Evolutionary conservation across 2,329 filamentous ascomycete genomes (phyloP), one percentile per base, ranked within the genome.

Genomic region (Trichothecium roseum): DNA sequence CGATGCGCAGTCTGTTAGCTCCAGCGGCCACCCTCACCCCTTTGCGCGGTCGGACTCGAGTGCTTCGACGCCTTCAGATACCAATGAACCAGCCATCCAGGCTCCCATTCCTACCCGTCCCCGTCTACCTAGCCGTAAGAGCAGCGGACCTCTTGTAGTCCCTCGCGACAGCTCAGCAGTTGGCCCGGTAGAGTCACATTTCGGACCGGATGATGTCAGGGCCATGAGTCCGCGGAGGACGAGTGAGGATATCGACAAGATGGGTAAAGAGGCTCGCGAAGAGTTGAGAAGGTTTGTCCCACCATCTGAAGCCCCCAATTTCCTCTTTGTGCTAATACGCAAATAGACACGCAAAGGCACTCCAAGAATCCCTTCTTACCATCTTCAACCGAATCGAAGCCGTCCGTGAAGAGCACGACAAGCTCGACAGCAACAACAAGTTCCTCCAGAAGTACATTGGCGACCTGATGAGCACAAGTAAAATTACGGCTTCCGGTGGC

Each of bases 401-500:
- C 20, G 88, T 96, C 44, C 85, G 87, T 58, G 81, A 84, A 48
- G 89, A 96, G 54, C 88, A 98, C 54, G 86, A 95, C 63, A 95
- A 94, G 61, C 77, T 98, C 37, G 88, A 96, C 59, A 91, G 74
- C 57, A 88, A 95, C 58, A 98, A 98, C 69, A 89, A 87, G 52
- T 95, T 96, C 53, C 64, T 98, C 32, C 89, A 96, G 59, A 94
- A 94, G 58, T 96, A 96, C 56, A 96, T 96, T 50, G 89, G 89
- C 45, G 89, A 94, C 53, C 70, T 96, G 37, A 96, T 94, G 75
- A 84, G 85, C 47, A 82, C 78, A n/a, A 79, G 74, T 55, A 82
- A 82, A 53, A 81, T 83, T 47, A 82, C 78, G 1, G 69, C 77
- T 2, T 64, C 70, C 2, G 61, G 63, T 36, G 63, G 58, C 41